phyloP scores from a whole-genome alignment of 2,329 filamentous ascomycete species.

The Rutstroemia sydowiana region DNA sequence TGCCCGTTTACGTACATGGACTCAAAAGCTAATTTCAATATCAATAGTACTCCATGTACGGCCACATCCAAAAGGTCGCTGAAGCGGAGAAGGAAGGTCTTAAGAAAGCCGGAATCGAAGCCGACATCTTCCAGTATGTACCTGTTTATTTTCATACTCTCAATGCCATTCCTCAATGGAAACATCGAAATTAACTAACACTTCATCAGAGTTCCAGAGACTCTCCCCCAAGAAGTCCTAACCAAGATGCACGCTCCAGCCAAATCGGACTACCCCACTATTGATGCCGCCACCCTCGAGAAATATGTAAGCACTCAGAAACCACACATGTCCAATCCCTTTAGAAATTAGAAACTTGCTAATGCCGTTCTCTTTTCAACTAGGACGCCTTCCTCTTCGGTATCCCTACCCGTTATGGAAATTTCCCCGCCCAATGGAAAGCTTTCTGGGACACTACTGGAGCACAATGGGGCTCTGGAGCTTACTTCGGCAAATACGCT shows the following conservation, averaged over 20 bases:
- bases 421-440: slow-evolving; percentile 97
- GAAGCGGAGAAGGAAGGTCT: slow-evolving; percentile 88
- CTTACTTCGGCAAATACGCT: slow-evolving; percentile 79
- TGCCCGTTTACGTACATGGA: too few species aligned
- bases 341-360: background rate
- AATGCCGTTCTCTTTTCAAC: background rate
- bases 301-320: slow-evolving; percentile 43
- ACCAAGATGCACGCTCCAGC: slow-evolving; percentile 83
- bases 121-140: slow-evolving; percentile 53
- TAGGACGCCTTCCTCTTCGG: slow-evolving; percentile 81
- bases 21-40: background rate
- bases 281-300: slow-evolving; percentile 52
- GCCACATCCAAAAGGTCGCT: slow-evolving; percentile 78
- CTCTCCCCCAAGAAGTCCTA: slow-evolving; percentile 75
- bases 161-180: background rate
- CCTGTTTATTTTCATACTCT: background rate
- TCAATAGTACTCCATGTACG: slow-evolving; percentile 81
- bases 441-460: slow-evolving; percentile 81
- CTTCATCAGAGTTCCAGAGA: slow-evolving; percentile 61
- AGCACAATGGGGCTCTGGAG: slow-evolving; percentile 71
- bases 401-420: slow-evolving; percentile 92
- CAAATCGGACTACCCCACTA: slow-evolving; percentile 63
- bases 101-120: slow-evolving; percentile 74
- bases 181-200: background rate
- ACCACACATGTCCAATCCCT: background rate